These are phyloP conservation scores for Rugosomyces carneus DNA, from an alignment of 1,284 basidiomycete genomes.

Conservation along the genomic window DNA sequence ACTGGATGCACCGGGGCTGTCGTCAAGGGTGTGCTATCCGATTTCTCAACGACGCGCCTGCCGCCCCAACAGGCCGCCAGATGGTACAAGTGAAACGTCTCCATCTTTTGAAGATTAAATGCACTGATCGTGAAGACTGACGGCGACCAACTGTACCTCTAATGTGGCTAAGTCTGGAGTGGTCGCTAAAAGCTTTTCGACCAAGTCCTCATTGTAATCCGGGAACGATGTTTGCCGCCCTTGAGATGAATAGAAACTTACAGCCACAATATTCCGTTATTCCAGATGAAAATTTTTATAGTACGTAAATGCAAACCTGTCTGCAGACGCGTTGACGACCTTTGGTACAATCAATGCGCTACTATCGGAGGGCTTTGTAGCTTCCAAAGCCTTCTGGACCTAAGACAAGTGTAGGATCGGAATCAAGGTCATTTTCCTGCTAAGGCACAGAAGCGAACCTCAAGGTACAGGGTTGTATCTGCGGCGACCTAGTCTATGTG, in stretches of 20 bases:
- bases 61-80: constrained; percentile 58
- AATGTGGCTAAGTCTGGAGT: constrained; percentile 55
- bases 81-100: constrained; percentile 74
- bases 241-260: constrained; percentile 81
- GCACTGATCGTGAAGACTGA: background rate
- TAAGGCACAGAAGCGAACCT: constrained; percentile 29
- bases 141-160: constrained; percentile 42
- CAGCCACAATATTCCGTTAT: constrained; percentile 1
- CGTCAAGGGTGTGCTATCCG: constrained; percentile 35
- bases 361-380: constrained; percentile 36
- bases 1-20: constrained; percentile 38
- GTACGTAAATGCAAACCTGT: constrained; percentile 46
- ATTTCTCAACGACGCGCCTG: constrained; percentile 19
- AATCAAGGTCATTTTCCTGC: background rate
- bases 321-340: constrained; percentile 66
- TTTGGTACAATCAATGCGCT: constrained; percentile 36
- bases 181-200: constrained; percentile 46
- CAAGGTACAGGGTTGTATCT: constrained; percentile 45
- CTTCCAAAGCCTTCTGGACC: constrained; percentile 43
- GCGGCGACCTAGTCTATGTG: constrained; percentile 39
- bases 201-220: constrained; percentile 66
- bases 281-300: background rate
- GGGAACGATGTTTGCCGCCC: constrained; percentile 76
- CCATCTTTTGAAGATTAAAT: constrained; percentile 51
- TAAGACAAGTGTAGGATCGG: constrained; percentile 19